phyloP scores from a whole-genome alignment of 202 grass and related monocot species.

The Dendrocalamus latiflorus region DNA sequence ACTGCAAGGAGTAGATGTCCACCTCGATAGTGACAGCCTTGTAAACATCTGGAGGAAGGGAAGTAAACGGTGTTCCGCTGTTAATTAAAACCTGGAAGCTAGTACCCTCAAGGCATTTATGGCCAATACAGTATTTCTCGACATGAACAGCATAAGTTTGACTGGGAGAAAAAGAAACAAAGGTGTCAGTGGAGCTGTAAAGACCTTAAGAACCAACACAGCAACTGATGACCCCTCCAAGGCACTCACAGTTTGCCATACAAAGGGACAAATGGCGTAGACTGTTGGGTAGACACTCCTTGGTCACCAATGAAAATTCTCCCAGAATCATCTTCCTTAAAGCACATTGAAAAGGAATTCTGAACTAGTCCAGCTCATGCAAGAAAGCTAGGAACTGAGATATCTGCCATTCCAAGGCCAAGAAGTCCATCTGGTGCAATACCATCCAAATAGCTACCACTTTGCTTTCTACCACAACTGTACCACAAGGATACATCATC shows the following conservation, averaged over 20 bases:
- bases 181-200: conserved; percentile 13
- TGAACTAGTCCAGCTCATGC: conserved; percentile 76
- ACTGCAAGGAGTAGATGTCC: neutral
- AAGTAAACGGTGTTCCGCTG: conserved; percentile 82
- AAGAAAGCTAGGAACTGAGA: conserved; percentile 95
- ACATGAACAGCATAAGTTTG: conserved; percentile 69
- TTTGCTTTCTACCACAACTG: conserved; percentile 94
- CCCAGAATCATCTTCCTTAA: conserved; percentile 77
- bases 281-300: conserved; percentile 69
- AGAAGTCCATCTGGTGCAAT: conserved; percentile 95
- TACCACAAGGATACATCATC: conserved; percentile 4
- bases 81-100: conserved; percentile 76
- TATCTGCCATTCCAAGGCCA: conserved; percentile 85
- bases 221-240: conserved; percentile 14
- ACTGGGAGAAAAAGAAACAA: conserved; percentile 42
- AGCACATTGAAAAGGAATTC: conserved; percentile 92
- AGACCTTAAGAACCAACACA: conserved; percentile 7
- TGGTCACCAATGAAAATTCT: conserved; percentile 93
- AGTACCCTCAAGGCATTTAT: conserved; percentile 57
- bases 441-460: conserved; percentile 87
- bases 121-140: conserved; percentile 75
- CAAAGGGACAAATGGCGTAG: conserved; percentile 72
- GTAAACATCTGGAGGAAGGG: conserved; percentile 64
- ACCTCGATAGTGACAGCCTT: conserved; percentile 69
- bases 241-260: conserved; percentile 82